Evolutionary conservation across 306 rosid species (phyloP).

Genomic region (Pyrus betulifolia): DNA sequence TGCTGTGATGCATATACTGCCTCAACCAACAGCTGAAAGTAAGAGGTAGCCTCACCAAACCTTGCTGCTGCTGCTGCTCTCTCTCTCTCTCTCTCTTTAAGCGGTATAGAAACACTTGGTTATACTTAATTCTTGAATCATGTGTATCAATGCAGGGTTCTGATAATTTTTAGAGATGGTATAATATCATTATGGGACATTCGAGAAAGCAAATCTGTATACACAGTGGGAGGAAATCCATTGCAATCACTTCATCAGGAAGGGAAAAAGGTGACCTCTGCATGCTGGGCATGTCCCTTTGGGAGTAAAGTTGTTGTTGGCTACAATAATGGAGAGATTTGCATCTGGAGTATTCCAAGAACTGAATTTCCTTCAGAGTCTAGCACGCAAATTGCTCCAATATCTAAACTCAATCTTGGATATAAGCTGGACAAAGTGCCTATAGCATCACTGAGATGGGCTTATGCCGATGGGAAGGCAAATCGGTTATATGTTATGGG

Average conservation of each 20-base stretch:
- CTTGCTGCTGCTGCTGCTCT: background rate
- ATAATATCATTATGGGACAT: constrained; percentile 60
- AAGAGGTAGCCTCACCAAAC: constrained; percentile 50
- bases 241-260: constrained; percentile 44
- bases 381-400: constrained; percentile 41
- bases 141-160: constrained; percentile 46
- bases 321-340: constrained; percentile 81
- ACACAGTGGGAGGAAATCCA: constrained; percentile 51
- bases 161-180: constrained; percentile 61
- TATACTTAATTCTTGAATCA: background rate
- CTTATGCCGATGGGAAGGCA: constrained; percentile 67
- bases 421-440: constrained; percentile 67
- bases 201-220: constrained; percentile 51
- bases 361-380: constrained; percentile 23
- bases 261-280: constrained; percentile 68
- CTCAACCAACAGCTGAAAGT: constrained; percentile 73
- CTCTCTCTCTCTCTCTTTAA: background rate
- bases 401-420: constrained; percentile 70
- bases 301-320: constrained; percentile 83
- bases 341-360: constrained; percentile 64
- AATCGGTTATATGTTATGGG: constrained; percentile 71
- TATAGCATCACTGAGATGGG: constrained; percentile 63
- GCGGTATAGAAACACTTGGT: background rate
- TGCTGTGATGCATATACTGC: constrained; percentile 48
- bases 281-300: constrained; percentile 83